Evolutionary conservation across 169 alveolate genomes (phyloP), one percentile per base, ranked within the genome.

Genomic region (Eimeria sp.): DNA sequence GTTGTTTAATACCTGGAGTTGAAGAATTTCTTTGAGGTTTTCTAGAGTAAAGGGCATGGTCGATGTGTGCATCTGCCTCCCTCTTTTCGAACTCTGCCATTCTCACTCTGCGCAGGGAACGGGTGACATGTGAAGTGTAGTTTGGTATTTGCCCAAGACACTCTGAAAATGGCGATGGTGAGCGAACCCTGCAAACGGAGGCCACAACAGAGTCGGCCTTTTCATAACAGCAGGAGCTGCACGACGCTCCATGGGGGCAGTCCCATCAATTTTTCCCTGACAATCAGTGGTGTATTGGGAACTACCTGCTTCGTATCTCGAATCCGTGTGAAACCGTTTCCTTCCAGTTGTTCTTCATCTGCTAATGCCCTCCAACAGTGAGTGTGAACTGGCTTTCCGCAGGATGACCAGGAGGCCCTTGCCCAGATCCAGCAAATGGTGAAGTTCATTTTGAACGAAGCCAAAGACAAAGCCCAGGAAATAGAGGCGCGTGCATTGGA

Each of bases 341-440:
- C 51, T 0, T 16, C 57, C 54, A 13, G 40, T 16, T 18, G 83
- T 16, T 3, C 20, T 73, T n/a, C 83, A 16, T 18, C 83, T 73
- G 83, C 54, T 40, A 54, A 5, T 30, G 4, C 83, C 27, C 1
- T 43, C 18, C 57, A 40, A 16, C 40, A 11, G 18, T 80, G 49
- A 0, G 27, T 51, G n/a, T 51, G 47, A 25, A 34, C 18, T 20
- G 34, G 34, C 30, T 43, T 75, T 57, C 58, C 51, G 27, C 95
- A 90, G 99, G 99, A 98, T 96, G 99, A 98, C 96, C 96, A 96
- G 47, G 99, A 98, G 80, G 99, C 99, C 83, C 99, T 98, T 95
- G 97, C 97, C 73, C 99, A 98, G 95, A 98, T 98, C 84, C 98
- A 98, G 96, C 99, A 98, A 96, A 98, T 98, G 99, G 99, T 98